Percentiles rank a stretch among this genome's conserved stretches.
Conservation (phyloP, 805 yeast genomes). For the Danielia reshetovae region DNA sequence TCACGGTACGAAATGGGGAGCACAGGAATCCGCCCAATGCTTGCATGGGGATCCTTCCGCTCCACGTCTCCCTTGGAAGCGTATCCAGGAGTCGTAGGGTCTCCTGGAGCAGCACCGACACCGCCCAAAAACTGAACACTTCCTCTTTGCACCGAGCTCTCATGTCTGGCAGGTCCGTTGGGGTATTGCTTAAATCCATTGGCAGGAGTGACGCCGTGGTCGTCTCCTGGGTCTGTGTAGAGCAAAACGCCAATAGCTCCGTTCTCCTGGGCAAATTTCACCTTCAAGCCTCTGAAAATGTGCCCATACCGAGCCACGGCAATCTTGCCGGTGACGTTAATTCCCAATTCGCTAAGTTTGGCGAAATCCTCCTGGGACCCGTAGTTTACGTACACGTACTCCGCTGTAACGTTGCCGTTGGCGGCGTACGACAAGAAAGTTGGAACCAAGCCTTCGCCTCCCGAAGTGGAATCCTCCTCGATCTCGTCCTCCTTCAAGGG, state of each 20-base stretch:
- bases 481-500: conserved; percentile 48
- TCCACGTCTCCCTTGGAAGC: conserved; percentile 39
- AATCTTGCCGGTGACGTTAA: conserved; percentile 51
- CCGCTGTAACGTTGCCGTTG: conserved; percentile 54
- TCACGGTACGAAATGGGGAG: conserved; percentile 65
- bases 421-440: conserved; percentile 66
- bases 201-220: conserved; percentile 48
- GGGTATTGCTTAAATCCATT: conserved; percentile 61
- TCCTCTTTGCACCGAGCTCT: conserved; percentile 57
- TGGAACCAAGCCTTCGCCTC: conserved; percentile 45
- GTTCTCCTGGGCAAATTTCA: conserved; percentile 54
- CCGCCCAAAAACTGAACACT: conserved; percentile 55
- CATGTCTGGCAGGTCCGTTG: conserved; percentile 62
- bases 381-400: conserved; percentile 57
- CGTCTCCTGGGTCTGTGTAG: conserved; percentile 69
- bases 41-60: conserved; percentile 17
- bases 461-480: conserved; percentile 36
- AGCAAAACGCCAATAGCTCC: conserved; percentile 64
- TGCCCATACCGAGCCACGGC: conserved; percentile 54
- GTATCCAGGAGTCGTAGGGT: conserved; percentile 73
- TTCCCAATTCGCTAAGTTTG: conserved; percentile 31
- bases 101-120: conserved; percentile 57
- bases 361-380: conserved; percentile 56
- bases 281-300: conserved; percentile 51
- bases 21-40: conserved; percentile 65